A percentile compares a stretch with the other conserved stretches of the same genome.
Conservation (phyloP, 2,329 filamentous ascomycete species). For the Fusarium abutilonis region DNA sequence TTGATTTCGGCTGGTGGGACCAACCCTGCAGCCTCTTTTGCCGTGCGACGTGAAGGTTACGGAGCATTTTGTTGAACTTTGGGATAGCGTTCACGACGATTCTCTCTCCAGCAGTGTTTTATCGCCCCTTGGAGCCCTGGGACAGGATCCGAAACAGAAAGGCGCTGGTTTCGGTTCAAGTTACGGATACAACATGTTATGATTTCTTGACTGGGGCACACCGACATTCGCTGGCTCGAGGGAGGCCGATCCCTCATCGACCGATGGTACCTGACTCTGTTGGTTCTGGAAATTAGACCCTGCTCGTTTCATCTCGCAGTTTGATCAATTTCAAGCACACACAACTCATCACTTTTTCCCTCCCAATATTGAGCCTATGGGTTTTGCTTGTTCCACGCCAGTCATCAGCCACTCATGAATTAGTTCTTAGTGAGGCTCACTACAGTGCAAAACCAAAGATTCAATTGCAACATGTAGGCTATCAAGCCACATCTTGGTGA, state of each 20-base stretch:
- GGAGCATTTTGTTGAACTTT: constrained; percentile 19
- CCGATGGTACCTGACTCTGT: constrained; percentile 13
- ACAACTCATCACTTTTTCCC: constrained; percentile 9
- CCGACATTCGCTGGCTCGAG: constrained; percentile 34
- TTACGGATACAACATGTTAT: background rate
- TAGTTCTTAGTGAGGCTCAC: constrained; percentile 11
- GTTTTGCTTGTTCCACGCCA: background rate
- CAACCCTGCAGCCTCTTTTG: constrained; percentile 36
- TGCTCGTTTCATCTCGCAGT: constrained; percentile 33
- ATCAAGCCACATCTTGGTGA: constrained; percentile 9
- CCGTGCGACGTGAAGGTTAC: constrained; percentile 15
- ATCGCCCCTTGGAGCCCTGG: constrained; percentile 23
- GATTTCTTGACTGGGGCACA: constrained; percentile 19
- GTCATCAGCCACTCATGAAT: constrained; percentile 14
- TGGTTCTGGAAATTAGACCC: constrained; percentile 32
- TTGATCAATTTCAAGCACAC: constrained; percentile 19
- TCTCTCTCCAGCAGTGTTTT: constrained; percentile 27
- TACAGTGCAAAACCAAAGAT: background rate
- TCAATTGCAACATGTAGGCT: constrained; percentile 11
- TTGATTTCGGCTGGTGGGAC: constrained; percentile 41
- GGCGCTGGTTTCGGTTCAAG: constrained; percentile 15
- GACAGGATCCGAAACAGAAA: constrained; percentile 17
- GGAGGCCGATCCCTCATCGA: constrained; percentile 1
- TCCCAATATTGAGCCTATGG: constrained; percentile 4
- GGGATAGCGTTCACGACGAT: constrained; percentile 16